Evolutionary conservation across 768 basidiomycete genomes (phyloP), one percentile per base, ranked within the genome.

Genomic region (Pisolithus orientalis): DNA sequence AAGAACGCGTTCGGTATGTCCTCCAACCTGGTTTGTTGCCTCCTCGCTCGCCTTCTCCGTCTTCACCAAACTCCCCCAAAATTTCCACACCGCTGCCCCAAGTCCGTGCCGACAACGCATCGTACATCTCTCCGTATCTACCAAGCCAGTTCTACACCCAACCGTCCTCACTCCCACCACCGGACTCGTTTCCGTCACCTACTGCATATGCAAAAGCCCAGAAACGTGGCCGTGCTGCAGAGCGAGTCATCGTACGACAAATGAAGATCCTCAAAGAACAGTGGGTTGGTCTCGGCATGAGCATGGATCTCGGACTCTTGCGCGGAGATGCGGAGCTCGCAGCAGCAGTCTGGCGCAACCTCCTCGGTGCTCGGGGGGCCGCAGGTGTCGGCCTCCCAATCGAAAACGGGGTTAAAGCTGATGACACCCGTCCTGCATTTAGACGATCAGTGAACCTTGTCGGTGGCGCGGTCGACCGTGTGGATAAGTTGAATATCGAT

Each of bases 261-360:
- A 87, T 97, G 90, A 88, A 87, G 65, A 87, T 90, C 48, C 83
- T 94, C 74, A 86, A 86, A 57, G 90, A 95, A 65, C 93, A 95
- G 64, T 94, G 89, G 87, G 79, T 83, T 5, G 94, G 94, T 1
- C 73, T 92, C 57, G 80, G 82, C 16, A 74, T 94, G 57, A 77
- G 85, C 2, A 78, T 93, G 60, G 93, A 96, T 65, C 70, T 94
- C 13, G 87, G 80, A 1, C 76, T 94, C 31, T 77, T 85, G 5
- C 76, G 74, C 44, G 82, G 84, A 24, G 94, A 98, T 65, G 75
- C 80, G 54, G 89, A 94, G 57, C 75, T 98, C 68, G 91, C 94
- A 0, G 86, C 75, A 13, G 88, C 90, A 1, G 71, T 96, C 0
- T 98, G 95, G 95, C 76, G 95, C 46, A 96, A 97, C 66, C 62